Evolutionary conservation across 1,284 basidiomycete species (phyloP).

Genomic region (Coriolopsis trogii): DNA sequence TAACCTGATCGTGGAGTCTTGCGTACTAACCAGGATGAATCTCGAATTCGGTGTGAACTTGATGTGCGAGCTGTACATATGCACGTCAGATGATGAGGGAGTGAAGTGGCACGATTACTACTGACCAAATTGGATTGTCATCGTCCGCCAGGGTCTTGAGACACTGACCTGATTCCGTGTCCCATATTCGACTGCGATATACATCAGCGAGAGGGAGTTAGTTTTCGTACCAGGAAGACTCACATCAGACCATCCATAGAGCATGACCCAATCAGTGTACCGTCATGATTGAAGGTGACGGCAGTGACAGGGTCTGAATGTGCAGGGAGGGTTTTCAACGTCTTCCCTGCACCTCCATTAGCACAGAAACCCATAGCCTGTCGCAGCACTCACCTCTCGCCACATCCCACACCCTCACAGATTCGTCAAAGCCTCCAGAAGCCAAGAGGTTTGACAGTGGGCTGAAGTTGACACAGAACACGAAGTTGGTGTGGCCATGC

Average conservation of each 20-base stretch:
- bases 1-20: slow-evolving; percentile 90
- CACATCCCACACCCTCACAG: slow-evolving; percentile 95
- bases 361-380: not conserved
- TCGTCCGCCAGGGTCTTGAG: slow-evolving; percentile 96
- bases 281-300: slow-evolving; percentile 93
- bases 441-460: slow-evolving; percentile 88
- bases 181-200: slow-evolving; percentile 88
- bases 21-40: slow-evolving; percentile 86
- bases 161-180: slow-evolving; percentile 95
- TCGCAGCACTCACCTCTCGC: slow-evolving; percentile 62
- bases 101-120: slow-evolving; percentile 14
- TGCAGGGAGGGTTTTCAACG: slow-evolving; percentile 84
- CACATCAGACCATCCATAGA: slow-evolving; percentile 97
- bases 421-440: slow-evolving; percentile 94
- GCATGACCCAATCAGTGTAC: slow-evolving; percentile 90
- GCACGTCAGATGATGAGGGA: slow-evolving; percentile 6
- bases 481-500: slow-evolving; percentile 89
- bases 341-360: slow-evolving; percentile 56
- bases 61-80: slow-evolving; percentile 70
- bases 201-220: slow-evolving; percentile 2
- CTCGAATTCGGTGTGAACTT: slow-evolving; percentile 91
- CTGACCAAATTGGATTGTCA: slow-evolving; percentile 90
- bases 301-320: slow-evolving; percentile 97
- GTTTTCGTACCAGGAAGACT: slow-evolving; percentile 34
- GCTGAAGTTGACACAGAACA: slow-evolving; percentile 92